phyloP scores from a whole-genome alignment of 1,284 basidiomycete species.

The Leccinum griseonigrum region DNA sequence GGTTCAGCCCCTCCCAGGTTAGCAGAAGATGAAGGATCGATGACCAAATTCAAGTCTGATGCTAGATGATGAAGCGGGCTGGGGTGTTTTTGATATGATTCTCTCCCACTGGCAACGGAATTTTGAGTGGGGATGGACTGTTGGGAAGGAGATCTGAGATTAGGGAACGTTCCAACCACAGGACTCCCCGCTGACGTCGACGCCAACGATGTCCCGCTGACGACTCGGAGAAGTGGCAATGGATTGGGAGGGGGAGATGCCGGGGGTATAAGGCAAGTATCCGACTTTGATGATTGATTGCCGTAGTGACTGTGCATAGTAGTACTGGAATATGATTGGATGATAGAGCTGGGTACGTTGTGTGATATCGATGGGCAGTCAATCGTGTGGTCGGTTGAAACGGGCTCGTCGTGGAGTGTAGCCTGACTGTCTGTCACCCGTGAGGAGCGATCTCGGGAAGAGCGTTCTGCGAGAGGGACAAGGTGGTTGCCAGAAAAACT shows the following conservation, averaged over 20 bases:
- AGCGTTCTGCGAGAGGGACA: constrained; percentile 7
- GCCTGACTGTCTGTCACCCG: constrained; percentile 10
- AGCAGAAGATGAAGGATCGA: background rate
- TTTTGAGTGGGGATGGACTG: constrained; percentile 9
- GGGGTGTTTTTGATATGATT: constrained; percentile 20
- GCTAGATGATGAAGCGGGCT: constrained; percentile 11
- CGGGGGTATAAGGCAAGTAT: background rate
- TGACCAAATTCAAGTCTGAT: background rate
- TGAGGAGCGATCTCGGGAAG: constrained; percentile 5
- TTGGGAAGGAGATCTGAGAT: constrained; percentile 7
- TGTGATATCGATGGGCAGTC: background rate
- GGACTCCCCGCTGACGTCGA: background rate
- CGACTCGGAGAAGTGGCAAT: background rate
- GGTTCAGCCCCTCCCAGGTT: background rate
- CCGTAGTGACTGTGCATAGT: background rate
- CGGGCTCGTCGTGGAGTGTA: constrained; percentile 20
- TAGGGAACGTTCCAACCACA: background rate
- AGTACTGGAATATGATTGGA: constrained; percentile 6
- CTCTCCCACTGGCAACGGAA: constrained; percentile 13
- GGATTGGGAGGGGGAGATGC: background rate
- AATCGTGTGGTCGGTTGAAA: background rate
- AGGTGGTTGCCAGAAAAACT: constrained; percentile 27
- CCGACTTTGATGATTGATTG: background rate
- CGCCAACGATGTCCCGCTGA: background rate
- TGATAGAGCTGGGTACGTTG: background rate